Percentiles rank a stretch among this genome's conserved stretches.
Evolutionary conservation across 2,329 filamentous ascomycete genomes (phyloP).

Genomic region (Fusarium tricinctum): DNA sequence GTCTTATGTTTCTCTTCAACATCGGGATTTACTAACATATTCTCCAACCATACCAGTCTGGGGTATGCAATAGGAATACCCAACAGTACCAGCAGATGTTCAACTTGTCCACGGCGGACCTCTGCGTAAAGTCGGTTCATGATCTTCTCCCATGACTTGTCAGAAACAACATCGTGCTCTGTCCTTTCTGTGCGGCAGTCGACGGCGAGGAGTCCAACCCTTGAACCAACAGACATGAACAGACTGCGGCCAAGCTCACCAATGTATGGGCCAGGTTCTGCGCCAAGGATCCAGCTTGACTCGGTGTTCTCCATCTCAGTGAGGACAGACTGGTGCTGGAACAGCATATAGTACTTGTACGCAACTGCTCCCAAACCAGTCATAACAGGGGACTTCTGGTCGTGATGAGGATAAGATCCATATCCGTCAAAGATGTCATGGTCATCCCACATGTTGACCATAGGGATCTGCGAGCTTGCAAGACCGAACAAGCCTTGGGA

Average conservation of each 20-base stretch:
- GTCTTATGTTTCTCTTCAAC: slow-evolving; percentile 24
- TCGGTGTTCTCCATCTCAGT: slow-evolving; percentile 86
- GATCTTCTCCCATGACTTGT: slow-evolving; percentile 86
- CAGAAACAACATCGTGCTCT: slow-evolving; percentile 82
- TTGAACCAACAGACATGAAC: slow-evolving; percentile 85
- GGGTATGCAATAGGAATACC: slow-evolving; percentile 89
- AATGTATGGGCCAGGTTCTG: slow-evolving; percentile 88
- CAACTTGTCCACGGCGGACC: slow-evolving; percentile 84
- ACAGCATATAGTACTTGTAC: slow-evolving; percentile 99
- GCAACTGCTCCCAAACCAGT: slow-evolving; percentile 90
- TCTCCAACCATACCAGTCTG: slow-evolving; percentile 78
- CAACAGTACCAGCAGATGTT: slow-evolving; percentile 89
- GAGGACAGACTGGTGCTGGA: slow-evolving; percentile 92
- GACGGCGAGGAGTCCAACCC: slow-evolving; percentile 85
- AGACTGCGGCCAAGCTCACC: slow-evolving; percentile 85
- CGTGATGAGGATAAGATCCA: slow-evolving; percentile 91
- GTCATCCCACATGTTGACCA: slow-evolving; percentile 98
- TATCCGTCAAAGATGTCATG: slow-evolving; percentile 94
- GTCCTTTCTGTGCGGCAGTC: slow-evolving; percentile 94
- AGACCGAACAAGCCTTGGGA: slow-evolving; percentile 95
- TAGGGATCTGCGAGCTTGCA: slow-evolving; percentile 93
- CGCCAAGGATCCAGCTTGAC: slow-evolving; percentile 90
- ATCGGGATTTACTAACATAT: slow-evolving; percentile 66
- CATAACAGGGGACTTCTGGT: slow-evolving; percentile 93
- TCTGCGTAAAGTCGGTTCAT: slow-evolving; percentile 89